A percentile compares a stretch with the other conserved stretches of the same genome.
Evolutionary conservation across 2,329 filamentous ascomycete species (phyloP).

Genomic region (Grosmannia serpens): DNA sequence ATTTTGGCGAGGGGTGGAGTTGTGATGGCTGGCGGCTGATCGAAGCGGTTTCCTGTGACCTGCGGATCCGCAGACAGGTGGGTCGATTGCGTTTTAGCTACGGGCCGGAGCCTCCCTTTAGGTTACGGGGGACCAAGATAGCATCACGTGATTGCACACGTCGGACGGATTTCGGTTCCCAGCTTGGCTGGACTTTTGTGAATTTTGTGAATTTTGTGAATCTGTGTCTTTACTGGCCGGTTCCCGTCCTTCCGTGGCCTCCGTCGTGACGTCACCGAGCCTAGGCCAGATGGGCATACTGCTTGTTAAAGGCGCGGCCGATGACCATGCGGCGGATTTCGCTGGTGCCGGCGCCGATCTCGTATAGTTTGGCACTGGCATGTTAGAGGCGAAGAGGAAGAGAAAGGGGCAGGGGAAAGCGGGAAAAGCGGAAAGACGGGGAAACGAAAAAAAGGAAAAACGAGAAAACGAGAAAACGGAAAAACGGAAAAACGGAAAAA

Average conservation of each 20-base stretch:
- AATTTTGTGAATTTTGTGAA: no score
- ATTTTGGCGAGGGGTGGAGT: not conserved
- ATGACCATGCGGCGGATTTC: conserved; percentile 93
- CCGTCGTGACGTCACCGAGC: no score
- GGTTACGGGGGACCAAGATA: no score
- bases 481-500: not conserved
- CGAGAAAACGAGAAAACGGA: not conserved
- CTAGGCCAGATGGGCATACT: conserved; percentile 40
- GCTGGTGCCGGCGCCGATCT: conserved; percentile 93
- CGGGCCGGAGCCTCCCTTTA: no score
- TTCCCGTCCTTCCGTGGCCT: no score
- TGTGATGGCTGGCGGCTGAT: not conserved
- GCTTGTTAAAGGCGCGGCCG: conserved; percentile 80
- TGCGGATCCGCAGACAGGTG: not conserved
- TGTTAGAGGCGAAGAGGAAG: conserved; percentile 17
- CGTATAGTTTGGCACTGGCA: conserved; percentile 63
- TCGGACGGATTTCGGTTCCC: no score
- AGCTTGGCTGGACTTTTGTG: no score
- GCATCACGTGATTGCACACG: no score
- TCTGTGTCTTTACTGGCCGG: no score
- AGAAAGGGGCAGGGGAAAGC: not conserved
- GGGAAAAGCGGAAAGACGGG: not conserved
- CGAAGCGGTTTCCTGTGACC: no score
- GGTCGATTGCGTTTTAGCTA: no score
- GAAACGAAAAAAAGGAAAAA: no score